These are phyloP conservation scores for Phoma sp. DNA, from an alignment of 2,329 filamentous ascomycete species.

Conservation along the genomic window DNA sequence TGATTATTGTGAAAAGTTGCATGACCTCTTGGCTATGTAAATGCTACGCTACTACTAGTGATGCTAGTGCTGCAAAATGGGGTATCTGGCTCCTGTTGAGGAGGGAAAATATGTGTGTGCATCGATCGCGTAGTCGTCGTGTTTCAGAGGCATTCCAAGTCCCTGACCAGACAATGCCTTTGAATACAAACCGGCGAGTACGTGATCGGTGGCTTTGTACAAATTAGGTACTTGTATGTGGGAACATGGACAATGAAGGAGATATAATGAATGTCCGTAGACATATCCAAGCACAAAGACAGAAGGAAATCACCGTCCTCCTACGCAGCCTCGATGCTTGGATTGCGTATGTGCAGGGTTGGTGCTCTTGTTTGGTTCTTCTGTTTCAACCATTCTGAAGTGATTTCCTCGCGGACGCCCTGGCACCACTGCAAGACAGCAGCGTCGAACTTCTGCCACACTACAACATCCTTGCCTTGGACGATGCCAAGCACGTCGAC, in stretches of 20 bases:
- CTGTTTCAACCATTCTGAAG: slow-evolving; percentile 69
- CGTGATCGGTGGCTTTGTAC: slow-evolving; percentile 23
- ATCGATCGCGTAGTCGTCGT: slow-evolving; percentile 2
- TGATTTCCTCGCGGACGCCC: slow-evolving; percentile 82
- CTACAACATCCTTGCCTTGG: slow-evolving; percentile 71
- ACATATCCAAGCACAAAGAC: slow-evolving; percentile 3
- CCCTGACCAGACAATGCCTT: slow-evolving; percentile 5
- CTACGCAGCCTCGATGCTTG: slow-evolving; percentile 37
- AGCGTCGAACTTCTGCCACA: slow-evolving; percentile 83
- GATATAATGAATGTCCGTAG: slow-evolving; percentile 17
- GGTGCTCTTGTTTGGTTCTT: slow-evolving; percentile 48
- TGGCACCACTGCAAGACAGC: slow-evolving; percentile 85
- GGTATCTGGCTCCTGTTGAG: slow-evolving; percentile 32
- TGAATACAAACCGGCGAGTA: background rate
- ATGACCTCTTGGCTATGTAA: slow-evolving; percentile 21
- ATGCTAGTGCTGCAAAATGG: slow-evolving; percentile 27
- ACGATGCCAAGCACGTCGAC: slow-evolving; percentile 89
- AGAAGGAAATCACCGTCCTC: background rate
- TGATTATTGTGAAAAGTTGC: background rate
- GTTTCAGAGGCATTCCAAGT: background rate
- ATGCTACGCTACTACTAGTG: slow-evolving; percentile 24
- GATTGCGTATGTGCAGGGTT: slow-evolving; percentile 47
- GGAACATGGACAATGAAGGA: slow-evolving; percentile 40
- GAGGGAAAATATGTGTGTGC: slow-evolving; percentile 11
- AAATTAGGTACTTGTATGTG: slow-evolving; percentile 28